A percentile compares a stretch with the other conserved stretches of the same genome.
Evolutionary conservation across 371 early-diverging fungal genomes (phyloP).

Genomic region (Mucor mucedo): DNA sequence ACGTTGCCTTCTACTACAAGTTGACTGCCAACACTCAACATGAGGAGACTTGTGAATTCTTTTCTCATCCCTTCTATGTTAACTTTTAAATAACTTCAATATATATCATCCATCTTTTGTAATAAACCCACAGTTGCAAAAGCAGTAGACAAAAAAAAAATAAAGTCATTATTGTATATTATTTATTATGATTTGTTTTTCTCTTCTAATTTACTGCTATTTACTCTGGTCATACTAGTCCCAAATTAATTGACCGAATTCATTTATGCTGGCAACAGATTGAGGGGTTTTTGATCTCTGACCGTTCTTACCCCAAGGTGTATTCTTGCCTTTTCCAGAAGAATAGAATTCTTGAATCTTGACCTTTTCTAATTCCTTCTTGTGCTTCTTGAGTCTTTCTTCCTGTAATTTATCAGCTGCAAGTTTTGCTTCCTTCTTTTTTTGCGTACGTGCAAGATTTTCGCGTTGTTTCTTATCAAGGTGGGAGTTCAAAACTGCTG

Average conservation of each 20-base stretch:
- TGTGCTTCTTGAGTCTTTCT: slow-evolving; percentile 56
- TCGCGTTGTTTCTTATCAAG: slow-evolving; percentile 61
- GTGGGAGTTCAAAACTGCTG: neutral
- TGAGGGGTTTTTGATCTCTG: slow-evolving; percentile 28
- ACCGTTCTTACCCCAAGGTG: slow-evolving; percentile 39
- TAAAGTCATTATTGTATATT: neutral
- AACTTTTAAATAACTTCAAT: slow-evolving; percentile 10
- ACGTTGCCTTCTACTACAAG: slow-evolving; percentile 54
- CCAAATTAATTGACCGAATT: slow-evolving; percentile 51
- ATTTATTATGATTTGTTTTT: neutral
- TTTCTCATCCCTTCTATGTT: slow-evolving; percentile 55
- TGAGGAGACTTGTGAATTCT: slow-evolving; percentile 50
- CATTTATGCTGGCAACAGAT: slow-evolving; percentile 39
- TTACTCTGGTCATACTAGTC: slow-evolving; percentile 22
- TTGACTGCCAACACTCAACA: slow-evolving; percentile 43
- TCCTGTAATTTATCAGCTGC: slow-evolving; percentile 48
- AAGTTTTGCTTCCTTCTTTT: slow-evolving; percentile 50
- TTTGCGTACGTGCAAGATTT: slow-evolving; percentile 46
- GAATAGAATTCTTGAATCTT: slow-evolving; percentile 49
- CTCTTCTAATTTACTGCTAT: neutral
- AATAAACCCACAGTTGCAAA: neutral
- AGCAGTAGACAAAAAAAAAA: neutral
- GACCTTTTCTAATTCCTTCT: slow-evolving; percentile 40
- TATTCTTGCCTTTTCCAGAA: slow-evolving; percentile 47
- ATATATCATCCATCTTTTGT: neutral